These are phyloP conservation scores for Pigoraptor vietnamica DNA, from an alignment of 78 protist genomes.

Conservation along the genomic window DNA sequence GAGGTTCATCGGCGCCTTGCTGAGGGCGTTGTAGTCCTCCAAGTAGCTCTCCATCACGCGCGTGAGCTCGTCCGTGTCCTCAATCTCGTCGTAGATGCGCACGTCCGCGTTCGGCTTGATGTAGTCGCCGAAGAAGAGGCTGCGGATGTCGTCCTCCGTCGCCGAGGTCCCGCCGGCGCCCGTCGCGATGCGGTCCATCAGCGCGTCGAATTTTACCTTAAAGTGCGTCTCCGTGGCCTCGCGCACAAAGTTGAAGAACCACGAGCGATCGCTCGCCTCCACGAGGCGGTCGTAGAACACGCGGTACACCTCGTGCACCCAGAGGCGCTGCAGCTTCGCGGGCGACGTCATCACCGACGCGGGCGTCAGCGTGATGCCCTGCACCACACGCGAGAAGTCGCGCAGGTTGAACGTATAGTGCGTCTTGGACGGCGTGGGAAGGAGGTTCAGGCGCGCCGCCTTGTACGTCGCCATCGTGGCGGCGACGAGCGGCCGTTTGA, in stretches of 20 bases:
- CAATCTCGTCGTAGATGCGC: conserved; percentile 6
- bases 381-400: conserved; percentile 69
- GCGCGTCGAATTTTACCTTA: background rate
- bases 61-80: background rate
- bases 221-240: background rate
- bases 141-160: background rate
- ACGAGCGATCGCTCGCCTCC: conserved; percentile 31
- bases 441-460: conserved; percentile 25
- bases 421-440: conserved; percentile 76
- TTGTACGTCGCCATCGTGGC: conserved; percentile 54
- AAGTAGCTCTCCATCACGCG: background rate
- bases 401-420: conserved; percentile 86
- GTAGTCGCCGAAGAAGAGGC: conserved; percentile 42
- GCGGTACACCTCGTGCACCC: conserved; percentile 63
- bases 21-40: conserved; percentile 41
- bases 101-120: conserved; percentile 8
- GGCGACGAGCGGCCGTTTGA: background rate
- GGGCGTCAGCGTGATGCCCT: conserved; percentile 47
- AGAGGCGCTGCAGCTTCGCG: conserved; percentile 17
- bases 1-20: conserved; percentile 49
- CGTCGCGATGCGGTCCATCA: background rate
- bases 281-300: conserved; percentile 64
- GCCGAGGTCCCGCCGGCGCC: background rate
- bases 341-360: background rate
- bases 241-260: conserved; percentile 18